Evolutionary conservation across 768 basidiomycete genomes (phyloP), one percentile per base, ranked within the genome.

Genomic region (Suillus ampliporus): DNA sequence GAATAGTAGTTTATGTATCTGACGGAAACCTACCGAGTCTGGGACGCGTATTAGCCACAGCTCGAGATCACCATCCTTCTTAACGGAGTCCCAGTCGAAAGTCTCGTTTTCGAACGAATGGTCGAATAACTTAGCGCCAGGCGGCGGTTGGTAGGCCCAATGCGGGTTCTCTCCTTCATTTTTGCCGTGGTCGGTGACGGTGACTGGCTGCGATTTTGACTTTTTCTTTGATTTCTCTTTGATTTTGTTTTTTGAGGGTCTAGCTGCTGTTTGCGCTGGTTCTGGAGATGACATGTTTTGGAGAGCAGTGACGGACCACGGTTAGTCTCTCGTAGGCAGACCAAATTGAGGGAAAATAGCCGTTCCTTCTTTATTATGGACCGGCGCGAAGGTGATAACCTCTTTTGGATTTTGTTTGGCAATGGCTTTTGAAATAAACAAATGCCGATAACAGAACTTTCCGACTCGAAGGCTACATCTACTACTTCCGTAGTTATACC

Each of bases 21-120:
- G 15, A 78, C 89, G 63, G 38, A 40, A 1, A 17, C 54, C 26
- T 70, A 92, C 91, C 43, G 81, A 81, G 14, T 88, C 85, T 26
- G 91, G 91, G 17, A 86, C 83, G 13, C 91, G 84, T 40, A 92
- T 82, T 14, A 91, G 75, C 85, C 90, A 92, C 10, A 93, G 67
- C 66, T 93, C 90, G 11, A 85, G 68, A 62, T 91, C 84, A 0
- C 78, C 72, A 31, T 88, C 81, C 56, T 83, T 74, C 13, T 84
- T 79, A 5, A 93, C 64, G 7, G 77, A 74, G 61, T 89, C 88
- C 89, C 89, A 92, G 67, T 91, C 90, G 67, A 90, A 90, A 3
- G 81, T 79, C 1, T 79, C 78, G 2, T 9, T 64, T 61, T 88
- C 83, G 15, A 77, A 75, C 26, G 74, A 66, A 61, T 82, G 75